A percentile compares a stretch with the other conserved stretches of the same genome.
These are phyloP conservation scores for Pinus taeda DNA, from an alignment of 75 land plant genomes.

Conservation along the genomic window DNA sequence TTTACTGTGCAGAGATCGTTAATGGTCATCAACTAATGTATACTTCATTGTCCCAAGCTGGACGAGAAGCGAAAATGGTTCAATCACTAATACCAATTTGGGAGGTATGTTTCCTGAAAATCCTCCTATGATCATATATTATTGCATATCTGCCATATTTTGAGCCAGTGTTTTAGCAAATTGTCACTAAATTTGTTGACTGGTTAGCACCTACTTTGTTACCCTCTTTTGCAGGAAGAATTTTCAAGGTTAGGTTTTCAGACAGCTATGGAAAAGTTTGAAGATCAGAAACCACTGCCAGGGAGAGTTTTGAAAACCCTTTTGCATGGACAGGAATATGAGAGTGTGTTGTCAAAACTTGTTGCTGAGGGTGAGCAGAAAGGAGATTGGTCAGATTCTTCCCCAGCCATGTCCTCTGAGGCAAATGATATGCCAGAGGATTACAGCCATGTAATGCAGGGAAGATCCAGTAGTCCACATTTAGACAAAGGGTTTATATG, in stretches of 20 bases:
- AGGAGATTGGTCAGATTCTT: conserved; percentile 2
- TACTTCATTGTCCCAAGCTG: conserved; percentile 67
- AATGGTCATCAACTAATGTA: conserved; percentile 68
- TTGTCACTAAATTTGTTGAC: too few species aligned
- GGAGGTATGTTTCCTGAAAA: conserved; percentile 58
- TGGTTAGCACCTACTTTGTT: neutral
- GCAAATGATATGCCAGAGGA: neutral
- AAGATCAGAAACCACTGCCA: conserved; percentile 42
- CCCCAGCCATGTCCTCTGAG: neutral
- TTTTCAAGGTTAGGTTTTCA: conserved; percentile 56
- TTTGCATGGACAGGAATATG: conserved; percentile 25
- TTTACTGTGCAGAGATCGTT: conserved; percentile 62
- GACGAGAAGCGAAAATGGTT: conserved; percentile 81
- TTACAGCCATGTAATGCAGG: conserved; percentile 2
- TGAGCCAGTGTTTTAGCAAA: neutral
- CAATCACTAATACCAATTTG: conserved; percentile 93
- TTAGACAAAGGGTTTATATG: neutral
- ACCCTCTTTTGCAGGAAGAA: conserved; percentile 46
- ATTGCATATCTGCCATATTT: conserved; percentile 10
- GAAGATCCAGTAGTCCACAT: neutral
- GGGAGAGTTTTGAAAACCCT: conserved; percentile 41
- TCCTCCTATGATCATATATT: neutral
- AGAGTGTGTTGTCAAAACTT: conserved; percentile 16
- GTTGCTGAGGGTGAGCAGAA: conserved; percentile 6
- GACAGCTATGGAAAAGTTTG: conserved; percentile 22